A percentile compares a stretch with the other conserved stretches of the same genome.
These are phyloP conservation scores for Rosa rugosa DNA, from an alignment of 306 rosid genomes.

Conservation along the genomic window DNA sequence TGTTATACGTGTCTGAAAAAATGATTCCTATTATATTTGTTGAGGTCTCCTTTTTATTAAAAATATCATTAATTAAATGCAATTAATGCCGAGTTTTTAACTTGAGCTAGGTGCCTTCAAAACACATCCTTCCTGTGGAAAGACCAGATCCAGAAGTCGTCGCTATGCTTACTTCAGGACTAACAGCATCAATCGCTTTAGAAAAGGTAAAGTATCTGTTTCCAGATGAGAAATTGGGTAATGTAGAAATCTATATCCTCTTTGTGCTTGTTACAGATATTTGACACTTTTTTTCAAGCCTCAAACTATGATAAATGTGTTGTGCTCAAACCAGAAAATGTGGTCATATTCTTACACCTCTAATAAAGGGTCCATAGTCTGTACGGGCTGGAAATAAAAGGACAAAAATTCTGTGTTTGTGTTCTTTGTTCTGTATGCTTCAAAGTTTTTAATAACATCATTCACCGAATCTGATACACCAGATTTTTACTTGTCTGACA, in stretches of 20 bases:
- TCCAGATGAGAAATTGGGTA: neutral
- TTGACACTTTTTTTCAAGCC: neutral
- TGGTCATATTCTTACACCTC: neutral
- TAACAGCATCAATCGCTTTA: constrained; percentile 91
- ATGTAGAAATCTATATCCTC: neutral
- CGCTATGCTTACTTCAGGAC: constrained; percentile 97
- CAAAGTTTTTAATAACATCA: neutral
- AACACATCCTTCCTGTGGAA: constrained; percentile 82
- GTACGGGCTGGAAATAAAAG: neutral
- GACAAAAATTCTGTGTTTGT: neutral
- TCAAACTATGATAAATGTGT: neutral
- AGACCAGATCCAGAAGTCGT: constrained; percentile 98
- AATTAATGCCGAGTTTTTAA: constrained; percentile 26
- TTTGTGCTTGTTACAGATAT: neutral
- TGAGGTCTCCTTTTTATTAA: neutral
- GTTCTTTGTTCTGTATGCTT: constrained; percentile 16
- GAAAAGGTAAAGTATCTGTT: constrained; percentile 55
- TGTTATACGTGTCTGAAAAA: neutral
- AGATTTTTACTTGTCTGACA: constrained; percentile 25
- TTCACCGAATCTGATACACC: constrained; percentile 11
- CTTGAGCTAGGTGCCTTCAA: constrained; percentile 62
- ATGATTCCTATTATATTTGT: neutral
- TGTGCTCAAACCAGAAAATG: neutral
- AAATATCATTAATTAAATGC: neutral
- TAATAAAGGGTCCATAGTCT: neutral